Evolutionary conservation across 176 grass and related monocot genomes (phyloP).

Genomic region (Hyparrhenia diplandra): DNA sequence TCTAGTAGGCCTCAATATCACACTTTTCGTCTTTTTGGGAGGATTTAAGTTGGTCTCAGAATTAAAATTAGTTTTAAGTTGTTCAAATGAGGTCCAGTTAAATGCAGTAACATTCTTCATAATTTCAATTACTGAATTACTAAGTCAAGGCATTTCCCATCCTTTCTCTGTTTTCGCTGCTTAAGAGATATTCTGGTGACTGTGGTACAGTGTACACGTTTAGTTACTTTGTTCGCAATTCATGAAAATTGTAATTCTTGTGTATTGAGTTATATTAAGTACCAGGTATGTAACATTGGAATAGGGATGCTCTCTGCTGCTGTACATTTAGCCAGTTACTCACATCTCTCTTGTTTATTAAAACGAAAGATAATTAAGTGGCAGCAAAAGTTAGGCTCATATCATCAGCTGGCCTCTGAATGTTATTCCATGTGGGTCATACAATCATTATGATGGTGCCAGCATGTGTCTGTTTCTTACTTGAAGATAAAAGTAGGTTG

Average conservation of each 20-base stretch:
- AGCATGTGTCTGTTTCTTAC: conserved; percentile 4
- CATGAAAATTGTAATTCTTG: not conserved
- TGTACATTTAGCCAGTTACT: not conserved
- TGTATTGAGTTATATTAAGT: not conserved
- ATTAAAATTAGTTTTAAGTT: not conserved
- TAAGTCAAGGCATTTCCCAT: not conserved
- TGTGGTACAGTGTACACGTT: not conserved
- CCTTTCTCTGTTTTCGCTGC: not conserved
- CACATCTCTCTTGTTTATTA: not conserved
- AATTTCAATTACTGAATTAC: not conserved
- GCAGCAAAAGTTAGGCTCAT: conserved; percentile 11
- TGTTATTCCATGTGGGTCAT: conserved; percentile 23
- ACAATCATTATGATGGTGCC: not conserved
- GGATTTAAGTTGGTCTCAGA: not conserved
- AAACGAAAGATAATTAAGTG: conserved; percentile 5
- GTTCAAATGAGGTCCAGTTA: not conserved
- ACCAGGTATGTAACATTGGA: not conserved
- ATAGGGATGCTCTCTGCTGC: not conserved
- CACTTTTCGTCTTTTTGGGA: not conserved
- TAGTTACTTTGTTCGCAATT: not conserved
- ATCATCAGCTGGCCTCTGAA: conserved; percentile 25
- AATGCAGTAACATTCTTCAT: not conserved
- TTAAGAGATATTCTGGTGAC: not conserved
- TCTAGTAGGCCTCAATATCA: not conserved
- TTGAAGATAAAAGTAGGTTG: conserved; percentile 10